These are phyloP conservation scores for Citrus unshiu DNA, from an alignment of 345 rosid species.

Conservation along the genomic window DNA sequence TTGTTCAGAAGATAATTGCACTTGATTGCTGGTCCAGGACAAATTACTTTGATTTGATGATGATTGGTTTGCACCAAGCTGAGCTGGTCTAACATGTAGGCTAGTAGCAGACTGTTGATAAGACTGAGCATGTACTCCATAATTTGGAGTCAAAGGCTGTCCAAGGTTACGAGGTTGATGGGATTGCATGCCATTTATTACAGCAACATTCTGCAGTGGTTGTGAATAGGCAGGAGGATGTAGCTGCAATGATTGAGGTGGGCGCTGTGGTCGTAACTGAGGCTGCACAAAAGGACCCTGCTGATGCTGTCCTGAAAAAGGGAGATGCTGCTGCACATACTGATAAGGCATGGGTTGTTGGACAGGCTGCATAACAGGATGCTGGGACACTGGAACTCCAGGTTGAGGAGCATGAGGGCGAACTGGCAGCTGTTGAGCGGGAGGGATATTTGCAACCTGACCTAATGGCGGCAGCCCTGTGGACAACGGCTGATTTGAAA, in stretches of 20 bases:
- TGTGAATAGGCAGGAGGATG: conserved; percentile 34
- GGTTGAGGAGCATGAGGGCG: conserved; percentile 38
- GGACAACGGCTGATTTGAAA: conserved; percentile 41
- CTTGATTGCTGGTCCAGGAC: conserved; percentile 24
- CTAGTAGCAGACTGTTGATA: conserved; percentile 30
- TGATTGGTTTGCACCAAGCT: conserved; percentile 28
- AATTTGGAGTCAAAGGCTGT: conserved; percentile 29
- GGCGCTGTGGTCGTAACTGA: conserved; percentile 42
- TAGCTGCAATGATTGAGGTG: conserved; percentile 27
- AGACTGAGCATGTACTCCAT: conserved; percentile 33
- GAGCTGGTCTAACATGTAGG: conserved; percentile 27
- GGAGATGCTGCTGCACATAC: conserved; percentile 42
- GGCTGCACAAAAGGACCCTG: conserved; percentile 37
- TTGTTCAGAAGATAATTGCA: conserved; percentile 22
- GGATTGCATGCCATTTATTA: conserved; percentile 20
- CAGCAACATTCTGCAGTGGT: conserved; percentile 36
- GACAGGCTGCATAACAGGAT: conserved; percentile 33
- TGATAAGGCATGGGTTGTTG: conserved; percentile 44
- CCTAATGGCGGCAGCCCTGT: conserved; percentile 34
- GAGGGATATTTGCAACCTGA: conserved; percentile 24
- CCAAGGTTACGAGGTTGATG: conserved; percentile 35
- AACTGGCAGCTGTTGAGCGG: conserved; percentile 35
- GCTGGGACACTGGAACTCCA: conserved; percentile 38
- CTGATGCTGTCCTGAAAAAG: conserved; percentile 44
- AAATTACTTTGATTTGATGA: conserved; percentile 28